Percentiles rank a stretch among this genome's conserved stretches.
Evolutionary conservation across 2,329 filamentous ascomycete genomes (phyloP).

Genomic region (Rutstroemia sp.): DNA sequence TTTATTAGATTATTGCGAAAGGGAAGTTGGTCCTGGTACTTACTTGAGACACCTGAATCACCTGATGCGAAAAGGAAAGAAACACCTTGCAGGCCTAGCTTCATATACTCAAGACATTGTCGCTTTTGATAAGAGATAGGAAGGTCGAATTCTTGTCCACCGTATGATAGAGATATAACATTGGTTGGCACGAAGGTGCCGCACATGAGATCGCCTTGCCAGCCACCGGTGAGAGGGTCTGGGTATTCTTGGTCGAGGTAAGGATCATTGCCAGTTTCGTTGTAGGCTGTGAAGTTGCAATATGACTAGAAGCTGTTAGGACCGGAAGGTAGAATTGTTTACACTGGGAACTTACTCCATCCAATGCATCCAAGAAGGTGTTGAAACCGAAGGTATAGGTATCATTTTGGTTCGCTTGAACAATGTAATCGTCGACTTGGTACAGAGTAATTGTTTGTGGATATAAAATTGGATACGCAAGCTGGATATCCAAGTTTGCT

Average conservation of each 20-base stretch:
- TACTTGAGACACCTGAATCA: slow-evolving; percentile 37
- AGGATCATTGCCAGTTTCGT: slow-evolving; percentile 33
- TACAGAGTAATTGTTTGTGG: slow-evolving; percentile 33
- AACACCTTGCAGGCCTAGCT: slow-evolving; percentile 40
- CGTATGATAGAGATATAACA: slow-evolving; percentile 48
- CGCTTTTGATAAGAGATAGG: slow-evolving; percentile 46
- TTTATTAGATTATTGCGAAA: not conserved
- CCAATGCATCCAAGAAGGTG: slow-evolving; percentile 39
- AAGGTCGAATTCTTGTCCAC: slow-evolving; percentile 43
- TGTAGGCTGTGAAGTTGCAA: slow-evolving; percentile 34
- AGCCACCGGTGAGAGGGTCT: slow-evolving; percentile 22
- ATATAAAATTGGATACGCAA: slow-evolving; percentile 32
- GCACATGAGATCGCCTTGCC: slow-evolving; percentile 26
- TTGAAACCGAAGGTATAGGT: slow-evolving; percentile 36
- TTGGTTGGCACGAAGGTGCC: slow-evolving; percentile 38
- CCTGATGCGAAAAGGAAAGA: slow-evolving; percentile 41
- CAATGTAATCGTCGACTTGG: slow-evolving; percentile 34
- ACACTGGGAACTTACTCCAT: slow-evolving; percentile 26
- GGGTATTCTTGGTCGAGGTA: slow-evolving; percentile 15
- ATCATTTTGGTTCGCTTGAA: slow-evolving; percentile 13
- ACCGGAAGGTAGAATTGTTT: slow-evolving; percentile 7
- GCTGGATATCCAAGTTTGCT: slow-evolving; percentile 30
- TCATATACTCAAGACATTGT: slow-evolving; percentile 44
- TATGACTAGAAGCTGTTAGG: slow-evolving; percentile 27
- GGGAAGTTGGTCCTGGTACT: not conserved